Evolutionary conservation across 495 filamentous ascomycete species (phyloP).

Genomic region (Daldinia concentrica): DNA sequence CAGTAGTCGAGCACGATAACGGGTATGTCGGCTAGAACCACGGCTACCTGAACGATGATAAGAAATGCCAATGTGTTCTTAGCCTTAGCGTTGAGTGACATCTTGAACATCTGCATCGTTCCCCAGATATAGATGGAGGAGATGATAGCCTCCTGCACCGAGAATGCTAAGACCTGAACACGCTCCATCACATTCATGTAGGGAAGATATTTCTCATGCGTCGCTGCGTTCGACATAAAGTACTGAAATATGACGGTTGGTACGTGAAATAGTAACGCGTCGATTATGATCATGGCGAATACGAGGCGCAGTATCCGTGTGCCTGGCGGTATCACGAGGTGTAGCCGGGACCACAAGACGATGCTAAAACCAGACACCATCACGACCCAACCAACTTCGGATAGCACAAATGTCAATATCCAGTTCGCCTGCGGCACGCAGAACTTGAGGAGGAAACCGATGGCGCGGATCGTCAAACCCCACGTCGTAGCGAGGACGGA

Average conservation of each 20-base stretch:
- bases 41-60: constrained; percentile 64
- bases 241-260: constrained; percentile 67
- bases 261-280: constrained; percentile 64
- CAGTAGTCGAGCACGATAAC: constrained; percentile 66
- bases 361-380: constrained; percentile 75
- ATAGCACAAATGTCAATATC: constrained; percentile 56
- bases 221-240: constrained; percentile 52
- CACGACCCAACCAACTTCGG: constrained; percentile 66
- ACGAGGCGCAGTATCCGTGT: constrained; percentile 60
- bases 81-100: constrained; percentile 53
- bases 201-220: constrained; percentile 49
- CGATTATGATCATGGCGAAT: constrained; percentile 66
- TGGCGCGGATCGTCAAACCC: constrained; percentile 65
- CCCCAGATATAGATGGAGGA: constrained; percentile 69
- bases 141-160: constrained; percentile 68
- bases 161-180: constrained; percentile 71
- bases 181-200: constrained; percentile 65
- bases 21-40: constrained; percentile 55
- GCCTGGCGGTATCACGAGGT: constrained; percentile 63
- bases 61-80: constrained; percentile 60
- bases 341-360: constrained; percentile 74
- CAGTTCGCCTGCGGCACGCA: constrained; percentile 57
- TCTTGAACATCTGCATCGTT: constrained; percentile 59
- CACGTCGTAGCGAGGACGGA: constrained; percentile 51
- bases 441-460: constrained; percentile 71